Base-by-base conservation (phyloP, 2,329 filamentous ascomycete genomes). In the Phialophora verrucosa region DNA sequence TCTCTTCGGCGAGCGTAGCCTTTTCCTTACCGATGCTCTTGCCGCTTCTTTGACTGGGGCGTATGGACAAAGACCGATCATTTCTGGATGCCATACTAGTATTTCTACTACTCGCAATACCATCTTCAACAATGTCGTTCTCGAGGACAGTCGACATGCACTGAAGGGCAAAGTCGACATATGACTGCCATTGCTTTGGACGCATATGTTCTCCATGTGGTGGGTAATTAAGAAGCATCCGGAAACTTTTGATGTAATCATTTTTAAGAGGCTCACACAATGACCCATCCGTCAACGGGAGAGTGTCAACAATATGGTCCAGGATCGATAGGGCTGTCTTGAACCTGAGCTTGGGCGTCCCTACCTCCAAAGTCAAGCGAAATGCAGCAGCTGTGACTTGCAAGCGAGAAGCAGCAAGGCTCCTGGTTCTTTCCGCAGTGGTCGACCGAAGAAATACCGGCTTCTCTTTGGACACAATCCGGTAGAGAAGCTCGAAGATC, bases 181-280 rank as follows among this genome's bases (percentile, higher is more conserved):
- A 86, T 10, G 80, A 78, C 56, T 87, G 80, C 93, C 93, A 97
- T 64, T 87, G 84, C 14, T 87, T 83, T 23, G 81, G 81, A 11
- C 87, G 85, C 12, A 98, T 82, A 73, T 93, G 89, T 77, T 98
- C 96, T 31, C 91, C 88, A 76, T 96, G 92, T 20, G 91, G 85
- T 54, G 88, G 87, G 73, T 91, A 87, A 50, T 88, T 86, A 20
- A 98, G 83, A 2, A 97, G 78, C 31, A 85, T 83, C 4, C 85
- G 82, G 70, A 99, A 80, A 23, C 88, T 86, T 79, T 91, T 96
- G 71, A 91, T 84, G 75, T 97, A 96, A 74, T 95, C 88, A 57
- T 88, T 84, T 27, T 88, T 80, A 4, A 99, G 82, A 12, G 90
- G 89, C 64, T 88, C 83, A 58, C 67, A 71, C 69, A 92, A 88